Evolutionary conservation across 495 filamentous ascomycete genomes (phyloP).

Genomic region (Stereocaulon alpinum): DNA sequence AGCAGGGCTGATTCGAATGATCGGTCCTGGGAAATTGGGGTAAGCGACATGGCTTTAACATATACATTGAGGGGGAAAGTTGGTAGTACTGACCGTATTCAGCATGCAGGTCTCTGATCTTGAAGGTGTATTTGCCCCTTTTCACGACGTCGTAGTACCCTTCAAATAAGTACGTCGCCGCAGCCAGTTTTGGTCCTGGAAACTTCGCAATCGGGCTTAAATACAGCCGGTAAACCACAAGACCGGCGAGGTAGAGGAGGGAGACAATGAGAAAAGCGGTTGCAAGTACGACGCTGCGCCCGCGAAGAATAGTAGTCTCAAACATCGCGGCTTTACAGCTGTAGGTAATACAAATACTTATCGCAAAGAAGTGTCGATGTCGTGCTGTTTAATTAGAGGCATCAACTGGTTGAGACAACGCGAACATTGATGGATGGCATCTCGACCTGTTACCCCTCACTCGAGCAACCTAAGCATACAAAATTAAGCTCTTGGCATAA

Average conservation of each 20-base stretch:
- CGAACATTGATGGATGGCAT: too few species aligned
- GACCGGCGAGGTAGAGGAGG: not conserved
- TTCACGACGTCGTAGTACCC: slow-evolving; percentile 39
- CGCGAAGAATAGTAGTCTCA: too few species aligned
- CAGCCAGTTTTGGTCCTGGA: slow-evolving; percentile 43
- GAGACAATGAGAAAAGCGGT: too few species aligned
- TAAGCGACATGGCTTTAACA: not conserved
- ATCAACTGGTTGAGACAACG: too few species aligned
- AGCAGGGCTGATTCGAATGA: slow-evolving; percentile 31
- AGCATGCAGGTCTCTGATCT: slow-evolving; percentile 37
- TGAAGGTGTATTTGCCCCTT: slow-evolving; percentile 30
- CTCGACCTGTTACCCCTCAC: too few species aligned
- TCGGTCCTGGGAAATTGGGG: slow-evolving; percentile 28
- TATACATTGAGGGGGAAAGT: not conserved
- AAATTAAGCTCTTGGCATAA: too few species aligned
- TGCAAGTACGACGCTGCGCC: too few species aligned
- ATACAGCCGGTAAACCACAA: slow-evolving; percentile 23
- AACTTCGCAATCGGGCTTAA: slow-evolving; percentile 34
- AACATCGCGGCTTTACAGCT: too few species aligned
- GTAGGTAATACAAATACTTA: too few species aligned
- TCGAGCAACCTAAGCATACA: too few species aligned
- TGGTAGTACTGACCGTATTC: slow-evolving; percentile 35
- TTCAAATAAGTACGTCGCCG: slow-evolving; percentile 39
- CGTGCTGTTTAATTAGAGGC: too few species aligned
- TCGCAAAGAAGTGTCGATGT: too few species aligned